These are phyloP conservation scores for Bacterosira constricta DNA, from an alignment of 108 stramenopile species.

Conservation along the genomic window DNA sequence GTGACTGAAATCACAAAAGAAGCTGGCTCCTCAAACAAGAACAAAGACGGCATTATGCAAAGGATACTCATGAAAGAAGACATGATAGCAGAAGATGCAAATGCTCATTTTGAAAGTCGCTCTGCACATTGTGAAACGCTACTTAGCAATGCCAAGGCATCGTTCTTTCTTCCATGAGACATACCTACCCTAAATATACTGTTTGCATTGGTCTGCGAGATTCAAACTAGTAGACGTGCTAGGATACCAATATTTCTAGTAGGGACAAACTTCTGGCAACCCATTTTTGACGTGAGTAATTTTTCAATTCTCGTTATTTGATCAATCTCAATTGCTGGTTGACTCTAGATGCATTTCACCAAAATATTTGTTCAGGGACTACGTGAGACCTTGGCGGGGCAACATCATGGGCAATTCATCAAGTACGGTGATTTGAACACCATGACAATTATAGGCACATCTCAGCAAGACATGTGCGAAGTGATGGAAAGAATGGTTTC, in stretches of 20 bases:
- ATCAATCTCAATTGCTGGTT: neutral
- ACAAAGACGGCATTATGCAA: conserved; percentile 3
- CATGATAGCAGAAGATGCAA: neutral
- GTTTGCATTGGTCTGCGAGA: conserved; percentile 41
- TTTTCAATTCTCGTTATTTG: neutral
- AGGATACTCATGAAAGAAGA: conserved; percentile 42
- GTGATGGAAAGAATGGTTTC: conserved; percentile 19
- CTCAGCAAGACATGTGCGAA: conserved; percentile 2
- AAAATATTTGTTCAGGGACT: conserved; percentile 4
- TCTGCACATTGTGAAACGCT: conserved; percentile 32
- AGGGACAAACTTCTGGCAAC: conserved; percentile 36
- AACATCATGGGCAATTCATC: conserved; percentile 41
- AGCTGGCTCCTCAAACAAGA: neutral
- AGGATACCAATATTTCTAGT: conserved; percentile 33
- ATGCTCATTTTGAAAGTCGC: conserved; percentile 32
- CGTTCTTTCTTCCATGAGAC: conserved; percentile 33
- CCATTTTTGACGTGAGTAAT: conserved; percentile 26
- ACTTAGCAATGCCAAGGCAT: conserved; percentile 20
- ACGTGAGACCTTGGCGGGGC: conserved; percentile 13
- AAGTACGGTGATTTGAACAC: conserved; percentile 30
- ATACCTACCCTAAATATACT: conserved; percentile 25
- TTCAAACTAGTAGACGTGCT: conserved; percentile 28
- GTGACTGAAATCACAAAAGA: neutral
- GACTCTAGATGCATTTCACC: neutral
- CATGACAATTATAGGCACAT: conserved; percentile 34